Percentiles rank a stretch among this genome's conserved stretches.
Conservation (phyloP, 331 rosid genomes). For the Malus hybrid region DNA sequence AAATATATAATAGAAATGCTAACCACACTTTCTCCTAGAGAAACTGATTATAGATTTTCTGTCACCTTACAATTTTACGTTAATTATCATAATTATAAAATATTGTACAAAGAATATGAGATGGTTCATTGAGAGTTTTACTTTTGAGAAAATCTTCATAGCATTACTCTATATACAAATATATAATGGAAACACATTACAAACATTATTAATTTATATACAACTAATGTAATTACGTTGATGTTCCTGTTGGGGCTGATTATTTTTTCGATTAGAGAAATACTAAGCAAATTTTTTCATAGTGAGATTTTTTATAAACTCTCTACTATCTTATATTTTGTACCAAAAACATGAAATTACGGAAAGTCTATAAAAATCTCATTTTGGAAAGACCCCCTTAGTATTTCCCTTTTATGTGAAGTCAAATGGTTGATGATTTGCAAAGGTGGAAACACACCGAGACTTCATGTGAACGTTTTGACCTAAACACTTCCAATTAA, state of each 20-base stretch:
- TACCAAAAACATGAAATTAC: too few relatives aligned
- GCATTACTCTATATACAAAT: neutral
- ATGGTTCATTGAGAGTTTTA: too few relatives aligned
- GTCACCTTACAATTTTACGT: too few relatives aligned
- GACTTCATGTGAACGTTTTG: constrained; percentile 35
- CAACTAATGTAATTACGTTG: neutral
- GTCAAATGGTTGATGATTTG: constrained; percentile 10
- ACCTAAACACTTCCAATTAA: neutral
- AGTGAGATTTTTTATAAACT: too few relatives aligned
- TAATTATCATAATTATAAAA: neutral
- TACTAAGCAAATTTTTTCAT: too few relatives aligned
- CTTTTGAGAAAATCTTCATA: too few relatives aligned
- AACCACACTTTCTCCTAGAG: too few relatives aligned
- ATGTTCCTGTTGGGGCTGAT: neutral
- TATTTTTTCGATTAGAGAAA: neutral
- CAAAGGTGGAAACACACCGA: constrained; percentile 9
- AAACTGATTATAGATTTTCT: too few relatives aligned
- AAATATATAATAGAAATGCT: neutral
- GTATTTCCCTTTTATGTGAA: neutral
- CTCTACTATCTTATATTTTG: too few relatives aligned
- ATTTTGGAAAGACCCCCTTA: too few relatives aligned
- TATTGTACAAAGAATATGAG: too few relatives aligned
- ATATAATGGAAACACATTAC: neutral
- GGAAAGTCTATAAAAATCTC: too few relatives aligned
- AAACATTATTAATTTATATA: neutral